These are phyloP conservation scores for Puccinia horiana DNA, from an alignment of 1,284 basidiomycete species.

Conservation along the genomic window DNA sequence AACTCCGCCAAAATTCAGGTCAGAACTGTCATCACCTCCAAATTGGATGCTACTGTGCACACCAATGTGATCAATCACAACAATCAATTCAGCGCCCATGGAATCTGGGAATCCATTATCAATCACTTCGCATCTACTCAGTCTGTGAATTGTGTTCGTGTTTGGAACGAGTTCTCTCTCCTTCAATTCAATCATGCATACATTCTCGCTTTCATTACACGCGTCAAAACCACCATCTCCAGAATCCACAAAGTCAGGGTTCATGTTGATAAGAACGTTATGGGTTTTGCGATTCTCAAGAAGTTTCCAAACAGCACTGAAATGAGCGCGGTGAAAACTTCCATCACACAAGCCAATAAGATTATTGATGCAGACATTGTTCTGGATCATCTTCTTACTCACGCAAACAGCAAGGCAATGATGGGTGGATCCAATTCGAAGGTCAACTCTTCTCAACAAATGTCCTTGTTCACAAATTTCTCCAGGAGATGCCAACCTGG, in stretches of 20 bases:
- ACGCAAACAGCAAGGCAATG: background rate
- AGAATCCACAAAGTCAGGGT: background rate
- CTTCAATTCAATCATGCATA: background rate
- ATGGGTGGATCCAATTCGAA: too few relatives aligned
- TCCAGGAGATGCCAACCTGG: background rate
- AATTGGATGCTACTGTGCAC: background rate
- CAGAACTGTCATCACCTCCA: background rate
- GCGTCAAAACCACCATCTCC: background rate
- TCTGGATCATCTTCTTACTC: background rate
- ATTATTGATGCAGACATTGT: background rate
- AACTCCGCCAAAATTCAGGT: background rate
- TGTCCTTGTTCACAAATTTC: background rate
- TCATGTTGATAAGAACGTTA: background rate
- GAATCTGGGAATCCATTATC: background rate
- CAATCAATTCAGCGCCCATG: background rate
- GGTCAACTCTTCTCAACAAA: background rate
- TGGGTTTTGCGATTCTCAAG: background rate
- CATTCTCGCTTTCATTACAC: background rate
- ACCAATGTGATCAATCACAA: background rate
- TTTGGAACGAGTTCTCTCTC: background rate
- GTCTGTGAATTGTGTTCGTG: background rate
- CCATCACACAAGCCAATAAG: background rate
- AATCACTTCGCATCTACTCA: background rate
- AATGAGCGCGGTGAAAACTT: background rate
- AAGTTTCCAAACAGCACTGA: background rate